These are phyloP conservation scores for Globisporangium takayamanum DNA, from an alignment of 352 stramenopile species.

Conservation along the genomic window DNA sequence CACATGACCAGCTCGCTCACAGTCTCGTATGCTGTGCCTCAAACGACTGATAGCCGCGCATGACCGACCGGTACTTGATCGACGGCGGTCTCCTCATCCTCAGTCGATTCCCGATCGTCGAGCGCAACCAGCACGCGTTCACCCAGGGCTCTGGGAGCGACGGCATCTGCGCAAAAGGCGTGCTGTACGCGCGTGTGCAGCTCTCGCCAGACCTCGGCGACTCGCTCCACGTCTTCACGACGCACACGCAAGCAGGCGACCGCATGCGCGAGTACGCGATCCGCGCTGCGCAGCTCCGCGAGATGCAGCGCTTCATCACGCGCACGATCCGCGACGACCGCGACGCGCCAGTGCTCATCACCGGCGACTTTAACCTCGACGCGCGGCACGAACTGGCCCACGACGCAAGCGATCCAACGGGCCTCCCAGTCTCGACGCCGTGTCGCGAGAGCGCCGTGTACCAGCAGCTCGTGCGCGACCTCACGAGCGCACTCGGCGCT, in stretches of 20 bases:
- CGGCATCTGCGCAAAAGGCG: constrained; percentile 67
- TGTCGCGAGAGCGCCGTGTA: constrained; percentile 63
- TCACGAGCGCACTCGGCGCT: constrained; percentile 34
- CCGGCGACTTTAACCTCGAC: constrained; percentile 79
- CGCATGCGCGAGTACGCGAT: constrained; percentile 38
- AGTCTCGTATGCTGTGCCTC: background rate
- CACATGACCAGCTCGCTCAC: background rate
- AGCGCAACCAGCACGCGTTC: constrained; percentile 54
- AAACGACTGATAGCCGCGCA: constrained; percentile 18
- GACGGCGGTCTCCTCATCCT: constrained; percentile 76
- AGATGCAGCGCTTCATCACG: constrained; percentile 59
- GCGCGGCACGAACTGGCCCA: constrained; percentile 65
- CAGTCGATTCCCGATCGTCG: constrained; percentile 76
- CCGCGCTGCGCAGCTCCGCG: constrained; percentile 45
- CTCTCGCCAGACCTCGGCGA: constrained; percentile 58
- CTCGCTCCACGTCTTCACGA: constrained; percentile 79
- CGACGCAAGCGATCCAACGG: constrained; percentile 12
- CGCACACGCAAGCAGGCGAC: constrained; percentile 76
- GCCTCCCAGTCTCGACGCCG: constrained; percentile 18
- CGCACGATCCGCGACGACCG: constrained; percentile 41
- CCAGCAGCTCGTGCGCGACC: constrained; percentile 39
- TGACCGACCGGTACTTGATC: constrained; percentile 51
- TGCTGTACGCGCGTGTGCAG: constrained; percentile 72
- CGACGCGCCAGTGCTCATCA: constrained; percentile 56
- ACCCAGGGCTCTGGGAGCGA: constrained; percentile 54